phyloP scores from a whole-genome alignment of 1,139 yeast genomes.

The Pneumocystis canis region DNA sequence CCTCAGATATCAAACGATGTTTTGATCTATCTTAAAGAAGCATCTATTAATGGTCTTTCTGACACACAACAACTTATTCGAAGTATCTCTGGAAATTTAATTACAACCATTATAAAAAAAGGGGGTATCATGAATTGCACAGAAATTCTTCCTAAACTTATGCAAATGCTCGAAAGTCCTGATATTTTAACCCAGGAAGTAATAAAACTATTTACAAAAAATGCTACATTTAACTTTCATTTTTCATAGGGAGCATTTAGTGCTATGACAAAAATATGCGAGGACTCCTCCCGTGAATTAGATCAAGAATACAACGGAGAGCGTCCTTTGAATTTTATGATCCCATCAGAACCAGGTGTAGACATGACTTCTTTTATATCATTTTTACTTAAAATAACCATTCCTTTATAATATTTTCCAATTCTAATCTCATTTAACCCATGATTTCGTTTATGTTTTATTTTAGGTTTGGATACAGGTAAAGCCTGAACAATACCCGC shows the following conservation, averaged over 20 bases:
- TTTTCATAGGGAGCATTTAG: slow-evolving; percentile 65
- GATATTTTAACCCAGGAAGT: not conserved
- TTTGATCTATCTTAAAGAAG: slow-evolving; percentile 43
- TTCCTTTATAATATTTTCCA: slow-evolving; percentile 27
- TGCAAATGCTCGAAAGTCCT: slow-evolving; percentile 30
- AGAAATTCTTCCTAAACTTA: slow-evolving; percentile 48
- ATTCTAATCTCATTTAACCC: slow-evolving; percentile 38
- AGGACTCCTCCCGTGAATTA: slow-evolving; percentile 50
- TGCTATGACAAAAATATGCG: slow-evolving; percentile 76
- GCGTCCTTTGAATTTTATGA: slow-evolving; percentile 52
- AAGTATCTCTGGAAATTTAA: slow-evolving; percentile 80
- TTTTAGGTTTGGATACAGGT: not conserved
- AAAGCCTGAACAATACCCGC: not conserved
- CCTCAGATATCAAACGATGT: slow-evolving; percentile 24
- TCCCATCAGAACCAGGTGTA: slow-evolving; percentile 26
- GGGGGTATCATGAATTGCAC: slow-evolving; percentile 68
- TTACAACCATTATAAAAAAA: slow-evolving; percentile 64
- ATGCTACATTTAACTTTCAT: slow-evolving; percentile 22
- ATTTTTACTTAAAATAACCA: not conserved
- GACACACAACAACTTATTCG: slow-evolving; percentile 50
- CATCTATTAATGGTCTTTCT: slow-evolving; percentile 53
- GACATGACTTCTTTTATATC: not conserved
- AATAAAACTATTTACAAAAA: slow-evolving; percentile 17
- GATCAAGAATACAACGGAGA: slow-evolving; percentile 52
- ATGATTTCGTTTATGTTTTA: slow-evolving; percentile 24